phyloP scores from a whole-genome alignment of 2,329 filamentous ascomycete species.

The Colletotrichum chlorophyti region DNA sequence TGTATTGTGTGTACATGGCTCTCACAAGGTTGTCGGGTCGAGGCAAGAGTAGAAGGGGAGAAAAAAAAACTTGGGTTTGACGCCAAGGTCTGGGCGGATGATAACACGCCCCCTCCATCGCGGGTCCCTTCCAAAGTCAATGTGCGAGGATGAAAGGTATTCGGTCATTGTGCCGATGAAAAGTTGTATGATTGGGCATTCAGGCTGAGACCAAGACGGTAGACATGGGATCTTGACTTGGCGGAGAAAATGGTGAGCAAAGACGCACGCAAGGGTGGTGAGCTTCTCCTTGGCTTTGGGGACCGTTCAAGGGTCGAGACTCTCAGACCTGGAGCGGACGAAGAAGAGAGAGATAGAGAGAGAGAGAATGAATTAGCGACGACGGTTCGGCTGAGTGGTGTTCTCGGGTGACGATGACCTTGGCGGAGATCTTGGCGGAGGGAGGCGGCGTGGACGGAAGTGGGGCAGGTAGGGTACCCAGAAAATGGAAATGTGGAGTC shows the following conservation, averaged over 20 bases:
- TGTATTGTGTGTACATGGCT: too few species aligned
- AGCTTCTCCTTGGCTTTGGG: constrained; percentile 21
- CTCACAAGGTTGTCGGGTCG: constrained; percentile 4
- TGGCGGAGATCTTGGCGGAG: constrained; percentile 28
- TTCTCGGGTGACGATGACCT: constrained; percentile 28
- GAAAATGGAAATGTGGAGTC: constrained; percentile 18
- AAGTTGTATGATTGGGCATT: constrained; percentile 15
- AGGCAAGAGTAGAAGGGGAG: not conserved
- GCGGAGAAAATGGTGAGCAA: constrained; percentile 16
- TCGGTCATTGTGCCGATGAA: constrained; percentile 26
- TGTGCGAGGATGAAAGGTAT: constrained; percentile 1
- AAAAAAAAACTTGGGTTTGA: constrained; percentile 4
- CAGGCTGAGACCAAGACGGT: constrained; percentile 12
- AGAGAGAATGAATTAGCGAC: not conserved
- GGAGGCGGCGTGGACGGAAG: constrained; percentile 24
- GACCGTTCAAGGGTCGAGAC: constrained; percentile 1
- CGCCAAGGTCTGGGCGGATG: constrained; percentile 27
- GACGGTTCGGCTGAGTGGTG: constrained; percentile 21
- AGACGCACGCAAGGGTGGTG: constrained; percentile 24
- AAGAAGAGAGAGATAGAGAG: not conserved
- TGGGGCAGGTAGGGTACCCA: constrained; percentile 10
- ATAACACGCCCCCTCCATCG: constrained; percentile 21
- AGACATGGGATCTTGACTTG: constrained; percentile 24
- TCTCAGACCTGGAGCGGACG: not conserved
- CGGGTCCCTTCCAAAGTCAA: not conserved